Conservation (phyloP, 805 yeast species). For the Wickerhamiella vanderwaltii region DNA sequence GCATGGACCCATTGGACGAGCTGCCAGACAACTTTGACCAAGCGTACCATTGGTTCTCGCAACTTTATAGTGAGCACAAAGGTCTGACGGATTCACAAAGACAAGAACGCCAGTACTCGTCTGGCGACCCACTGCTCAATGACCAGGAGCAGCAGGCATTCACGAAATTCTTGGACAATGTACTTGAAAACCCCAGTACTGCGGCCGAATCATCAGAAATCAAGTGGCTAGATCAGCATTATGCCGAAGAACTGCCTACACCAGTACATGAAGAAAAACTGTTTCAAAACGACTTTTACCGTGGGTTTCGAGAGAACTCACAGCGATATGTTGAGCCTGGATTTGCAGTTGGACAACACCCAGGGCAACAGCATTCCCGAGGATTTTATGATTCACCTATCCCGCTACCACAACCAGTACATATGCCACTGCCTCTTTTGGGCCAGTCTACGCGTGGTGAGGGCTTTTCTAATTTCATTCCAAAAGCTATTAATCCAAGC, state of each 20-base stretch:
- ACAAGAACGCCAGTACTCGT: not conserved
- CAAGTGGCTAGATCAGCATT: slow-evolving; percentile 9
- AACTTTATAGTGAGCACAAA: slow-evolving; percentile 1
- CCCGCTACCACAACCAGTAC: too few relatives aligned
- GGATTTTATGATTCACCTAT: too few relatives aligned
- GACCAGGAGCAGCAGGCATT: slow-evolving; percentile 19
- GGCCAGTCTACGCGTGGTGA: too few relatives aligned
- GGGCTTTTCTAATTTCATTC: too few relatives aligned
- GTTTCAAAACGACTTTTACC: slow-evolving; percentile 5
- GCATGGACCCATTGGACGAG: slow-evolving; percentile 8
- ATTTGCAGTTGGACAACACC: too few relatives aligned
- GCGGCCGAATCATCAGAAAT: slow-evolving; percentile 5
- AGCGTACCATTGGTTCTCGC: slow-evolving; percentile 15
- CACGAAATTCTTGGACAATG: slow-evolving; percentile 18
- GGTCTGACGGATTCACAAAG: not conserved
- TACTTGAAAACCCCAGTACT: slow-evolving; percentile 16
- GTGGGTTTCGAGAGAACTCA: slow-evolving; percentile 4
- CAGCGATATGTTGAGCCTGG: too few relatives aligned
- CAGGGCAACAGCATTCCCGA: too few relatives aligned
- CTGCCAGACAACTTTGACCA: slow-evolving; percentile 15
- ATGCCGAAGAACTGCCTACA: not conserved
- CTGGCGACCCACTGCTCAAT: slow-evolving; percentile 16
- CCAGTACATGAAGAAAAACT: not conserved
- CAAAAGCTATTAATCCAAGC: too few relatives aligned
- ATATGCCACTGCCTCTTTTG: too few relatives aligned